Conservation (phyloP, 768 basidiomycete genomes). For the Suillus clintonianus region DNA sequence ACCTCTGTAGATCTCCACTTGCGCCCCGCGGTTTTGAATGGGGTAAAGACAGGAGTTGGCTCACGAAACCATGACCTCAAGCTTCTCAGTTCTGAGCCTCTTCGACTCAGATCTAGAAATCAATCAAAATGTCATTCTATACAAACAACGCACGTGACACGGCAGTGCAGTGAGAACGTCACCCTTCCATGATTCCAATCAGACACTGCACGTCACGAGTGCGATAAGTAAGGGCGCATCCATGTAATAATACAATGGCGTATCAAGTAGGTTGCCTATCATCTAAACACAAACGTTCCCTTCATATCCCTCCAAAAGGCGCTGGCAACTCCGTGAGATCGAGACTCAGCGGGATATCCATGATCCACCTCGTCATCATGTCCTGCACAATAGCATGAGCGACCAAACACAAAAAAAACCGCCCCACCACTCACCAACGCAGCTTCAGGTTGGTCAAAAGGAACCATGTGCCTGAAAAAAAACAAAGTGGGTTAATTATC, state of each 20-base stretch:
- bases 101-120: neutral
- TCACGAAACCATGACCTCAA: too few relatives aligned
- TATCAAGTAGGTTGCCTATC: neutral
- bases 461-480: conserved; percentile 77
- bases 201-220: neutral
- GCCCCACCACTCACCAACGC: conserved; percentile 56
- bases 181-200: neutral
- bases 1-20: too few relatives aligned
- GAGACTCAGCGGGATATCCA: conserved; percentile 47
- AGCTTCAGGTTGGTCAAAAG: conserved; percentile 87
- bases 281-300: too few relatives aligned
- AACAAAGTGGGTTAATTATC: conserved; percentile 3
- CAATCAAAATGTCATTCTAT: neutral
- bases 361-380: conserved; percentile 60
- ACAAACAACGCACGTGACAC: neutral
- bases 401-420: neutral
- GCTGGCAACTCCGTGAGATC: neutral
- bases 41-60: neutral
- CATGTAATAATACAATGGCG: neutral
- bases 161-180: neutral
- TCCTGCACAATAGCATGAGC: conserved; percentile 43
- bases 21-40: too few relatives aligned
- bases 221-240: neutral
- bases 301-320: neutral
- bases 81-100: too few relatives aligned